phyloP scores from a whole-genome alignment of 192 early-diverging fungal genomes.

The Bifiguratus adelaidae region DNA sequence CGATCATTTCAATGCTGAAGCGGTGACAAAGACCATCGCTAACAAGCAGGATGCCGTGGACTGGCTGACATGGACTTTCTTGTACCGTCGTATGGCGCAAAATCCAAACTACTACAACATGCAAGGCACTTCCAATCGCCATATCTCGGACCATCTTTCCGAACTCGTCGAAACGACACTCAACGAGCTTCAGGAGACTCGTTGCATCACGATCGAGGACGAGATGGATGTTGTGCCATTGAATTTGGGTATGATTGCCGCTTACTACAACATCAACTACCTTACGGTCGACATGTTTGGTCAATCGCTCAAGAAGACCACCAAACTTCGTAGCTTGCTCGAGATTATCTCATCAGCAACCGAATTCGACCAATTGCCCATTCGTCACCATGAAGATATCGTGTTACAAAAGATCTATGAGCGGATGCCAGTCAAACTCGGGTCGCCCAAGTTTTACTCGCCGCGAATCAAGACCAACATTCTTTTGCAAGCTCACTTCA shows the following conservation, averaged over 20 bases:
- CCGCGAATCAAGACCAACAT: constrained; percentile 91
- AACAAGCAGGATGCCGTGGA: constrained; percentile 99
- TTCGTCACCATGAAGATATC: constrained; percentile 86
- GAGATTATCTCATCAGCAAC: constrained; percentile 90
- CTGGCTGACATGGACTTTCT: constrained; percentile 97
- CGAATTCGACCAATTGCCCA: constrained; percentile 87
- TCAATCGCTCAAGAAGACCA: constrained; percentile 73
- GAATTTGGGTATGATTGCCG: constrained; percentile 95
- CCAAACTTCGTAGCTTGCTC: constrained; percentile 82
- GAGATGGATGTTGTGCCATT: constrained; percentile 68
- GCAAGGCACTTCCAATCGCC: constrained; percentile 75
- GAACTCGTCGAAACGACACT: constrained; percentile 91
- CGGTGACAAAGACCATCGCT: constrained; percentile 89
- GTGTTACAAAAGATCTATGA: constrained; percentile 74
- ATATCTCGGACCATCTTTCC: constrained; percentile 87
- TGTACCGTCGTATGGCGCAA: constrained; percentile 91
- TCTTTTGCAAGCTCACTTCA: constrained; percentile 93
- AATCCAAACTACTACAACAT: constrained; percentile 98
- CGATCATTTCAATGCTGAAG: constrained; percentile 96
- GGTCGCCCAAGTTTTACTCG: constrained; percentile 65
- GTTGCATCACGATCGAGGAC: constrained; percentile 67
- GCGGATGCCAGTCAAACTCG: constrained; percentile 67
- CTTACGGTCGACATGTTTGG: constrained; percentile 90
- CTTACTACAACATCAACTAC: constrained; percentile 95
- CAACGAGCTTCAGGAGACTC: constrained; percentile 74